Base-by-base conservation (phyloP, 2,329 filamentous ascomycete genomes). In the Fusarium secorum region DNA sequence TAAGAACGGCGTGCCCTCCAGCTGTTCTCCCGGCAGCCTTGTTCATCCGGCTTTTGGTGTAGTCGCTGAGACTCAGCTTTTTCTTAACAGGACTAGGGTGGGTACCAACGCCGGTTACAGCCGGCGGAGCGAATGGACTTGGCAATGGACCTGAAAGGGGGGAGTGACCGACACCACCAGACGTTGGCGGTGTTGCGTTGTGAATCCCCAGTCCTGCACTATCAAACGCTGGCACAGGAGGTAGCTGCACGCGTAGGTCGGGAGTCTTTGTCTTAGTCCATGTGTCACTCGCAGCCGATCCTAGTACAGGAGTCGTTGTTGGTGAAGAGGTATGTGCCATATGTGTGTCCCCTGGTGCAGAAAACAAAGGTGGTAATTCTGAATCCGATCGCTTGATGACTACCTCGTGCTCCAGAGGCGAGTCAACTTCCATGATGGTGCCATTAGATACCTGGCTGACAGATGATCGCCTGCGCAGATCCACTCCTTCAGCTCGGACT, bases 41-140 rank as follows among this genome's bases (percentile, higher is more conserved):
- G 74, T 85, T 87, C 80, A 85, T 83, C 54, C 87, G 83, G 69
- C 86, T 88, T 77, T 88, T 89, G 13, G 84, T 87, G 74, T 91
- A 91, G 74, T 91, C 89, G 74, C 88, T 91, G 4, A 91, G 78
- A 68, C 88, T 91, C 39, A 91, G 80, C 78, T 91, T 91, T 83
- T 91, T 91, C 79, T 90, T 90, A 35, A 89, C 81, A 5, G 89
- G 89, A 68, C 88, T 90, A 5, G 88, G 87, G 26, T 84, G 83
- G 14, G 83, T 83, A 10, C 77, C 78, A 13, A 81, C 72, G 18
- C 85, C 83, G 60, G 86, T 87, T 36, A 83, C 75, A 1, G 80
- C 73, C 0, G 82, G 68, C 11, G 82, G 75, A 7, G 80, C 75
- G 56, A 88, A 86, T 0, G 85, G 81, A 49, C 79, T 85, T 48